Percentiles rank a stretch among this genome's conserved stretches.
These are phyloP conservation scores for Aspergillus cejpii DNA, from an alignment of 2,329 filamentous ascomycete genomes.

Conservation along the genomic window DNA sequence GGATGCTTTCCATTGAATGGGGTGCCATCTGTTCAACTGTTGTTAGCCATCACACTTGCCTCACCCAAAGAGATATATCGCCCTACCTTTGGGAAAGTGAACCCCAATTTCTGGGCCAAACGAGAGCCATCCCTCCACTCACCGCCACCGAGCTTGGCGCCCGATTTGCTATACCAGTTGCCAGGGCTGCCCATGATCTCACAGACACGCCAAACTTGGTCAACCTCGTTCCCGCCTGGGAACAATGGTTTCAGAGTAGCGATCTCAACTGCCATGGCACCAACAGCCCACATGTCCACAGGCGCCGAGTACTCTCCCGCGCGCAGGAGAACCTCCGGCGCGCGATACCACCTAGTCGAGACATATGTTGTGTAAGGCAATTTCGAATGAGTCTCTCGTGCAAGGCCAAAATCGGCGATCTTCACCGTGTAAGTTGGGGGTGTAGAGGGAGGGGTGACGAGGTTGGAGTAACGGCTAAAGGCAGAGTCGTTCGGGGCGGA, in stretches of 20 bases:
- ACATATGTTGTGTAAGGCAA: slow-evolving; percentile 97
- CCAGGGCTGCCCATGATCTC: slow-evolving; percentile 99
- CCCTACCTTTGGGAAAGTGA: slow-evolving; percentile 80
- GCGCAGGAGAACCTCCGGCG: slow-evolving; percentile 85
- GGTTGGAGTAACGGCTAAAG: slow-evolving; percentile 84
- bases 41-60: slow-evolving; percentile 7
- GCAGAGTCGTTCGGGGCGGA: slow-evolving; percentile 80
- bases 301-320: slow-evolving; percentile 96
- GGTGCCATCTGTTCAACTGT: slow-evolving; percentile 69
- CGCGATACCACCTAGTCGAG: slow-evolving; percentile 91
- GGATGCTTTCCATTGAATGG: slow-evolving; percentile 89
- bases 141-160: slow-evolving; percentile 79
- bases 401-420: slow-evolving; percentile 95
- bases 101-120: slow-evolving; percentile 89
- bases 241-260: slow-evolving; percentile 95
- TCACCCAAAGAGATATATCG: slow-evolving; percentile 8
- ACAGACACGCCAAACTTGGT: slow-evolving; percentile 97
- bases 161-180: slow-evolving; percentile 93
- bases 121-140: slow-evolving; percentile 95
- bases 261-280: slow-evolving; percentile 97
- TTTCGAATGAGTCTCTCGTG: slow-evolving; percentile 94
- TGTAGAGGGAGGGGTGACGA: slow-evolving; percentile 91
- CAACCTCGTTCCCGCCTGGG: slow-evolving; percentile 95
- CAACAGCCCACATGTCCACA: slow-evolving; percentile 97
- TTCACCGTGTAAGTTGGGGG: slow-evolving; percentile 93